Conservation (phyloP, 2,329 filamentous ascomycete species). For the Aureobasidium pullulans region DNA sequence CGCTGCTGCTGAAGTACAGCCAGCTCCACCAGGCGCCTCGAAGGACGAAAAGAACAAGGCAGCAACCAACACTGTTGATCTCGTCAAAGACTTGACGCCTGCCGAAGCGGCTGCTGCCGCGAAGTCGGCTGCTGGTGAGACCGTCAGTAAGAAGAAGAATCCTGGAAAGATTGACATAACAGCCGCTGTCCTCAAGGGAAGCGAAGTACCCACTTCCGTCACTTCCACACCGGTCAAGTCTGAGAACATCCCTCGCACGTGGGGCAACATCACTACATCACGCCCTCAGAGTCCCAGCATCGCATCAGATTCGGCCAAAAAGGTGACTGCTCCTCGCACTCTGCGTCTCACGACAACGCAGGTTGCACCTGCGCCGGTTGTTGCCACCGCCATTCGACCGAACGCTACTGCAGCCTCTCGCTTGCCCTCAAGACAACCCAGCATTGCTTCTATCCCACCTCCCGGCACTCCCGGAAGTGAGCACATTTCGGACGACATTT, state of each 20-base stretch:
- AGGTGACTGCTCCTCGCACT: slow-evolving; percentile 51
- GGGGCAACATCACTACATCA: slow-evolving; percentile 30
- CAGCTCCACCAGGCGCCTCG: slow-evolving; percentile 9
- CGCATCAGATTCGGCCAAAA: slow-evolving; percentile 35
- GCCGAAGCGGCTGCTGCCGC: slow-evolving; percentile 2
- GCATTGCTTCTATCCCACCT: slow-evolving; percentile 51
- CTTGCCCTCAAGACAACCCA: slow-evolving; percentile 44
- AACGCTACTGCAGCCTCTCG: slow-evolving; percentile 27
- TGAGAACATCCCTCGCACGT: slow-evolving; percentile 20
- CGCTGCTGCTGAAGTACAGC: slow-evolving; percentile 10
- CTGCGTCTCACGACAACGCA: slow-evolving; percentile 58
- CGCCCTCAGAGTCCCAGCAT: slow-evolving; percentile 49
- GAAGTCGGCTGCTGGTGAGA: slow-evolving; percentile 4
- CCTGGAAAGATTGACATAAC: slow-evolving; percentile 43
- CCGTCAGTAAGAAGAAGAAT: slow-evolving; percentile 28
- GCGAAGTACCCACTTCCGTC: slow-evolving; percentile 13
- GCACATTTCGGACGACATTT: slow-evolving; percentile 68
- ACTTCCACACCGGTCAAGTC: slow-evolving; percentile 18
- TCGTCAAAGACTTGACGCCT: slow-evolving; percentile 4
- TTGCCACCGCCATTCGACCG: slow-evolving; percentile 30
- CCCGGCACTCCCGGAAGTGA: slow-evolving; percentile 71
- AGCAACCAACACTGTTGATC: neutral
- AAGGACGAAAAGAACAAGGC: slow-evolving; percentile 6
- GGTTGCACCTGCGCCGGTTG: slow-evolving; percentile 34
- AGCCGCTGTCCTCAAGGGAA: slow-evolving; percentile 28